A percentile compares a stretch with the other conserved stretches of the same genome.
These are phyloP conservation scores for Piper longum DNA, from an alignment of 164 flowering plant genomes.

Conservation along the genomic window DNA sequence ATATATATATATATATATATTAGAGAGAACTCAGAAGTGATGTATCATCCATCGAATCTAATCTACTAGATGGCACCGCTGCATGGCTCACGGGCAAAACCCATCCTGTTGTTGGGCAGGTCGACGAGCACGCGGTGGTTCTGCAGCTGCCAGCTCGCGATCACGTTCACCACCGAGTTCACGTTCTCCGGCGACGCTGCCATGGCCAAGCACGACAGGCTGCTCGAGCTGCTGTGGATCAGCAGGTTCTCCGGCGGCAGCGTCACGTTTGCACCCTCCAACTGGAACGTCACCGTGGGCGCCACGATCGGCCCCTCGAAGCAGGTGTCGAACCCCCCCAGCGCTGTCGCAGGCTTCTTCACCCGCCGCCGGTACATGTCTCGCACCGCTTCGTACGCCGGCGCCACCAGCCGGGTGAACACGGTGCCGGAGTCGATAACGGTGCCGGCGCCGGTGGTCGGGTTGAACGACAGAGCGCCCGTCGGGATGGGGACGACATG, in stretches of 20 bases:
- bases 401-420: conserved; percentile 33
- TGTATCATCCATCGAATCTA: too few species aligned
- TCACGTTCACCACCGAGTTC: conserved; percentile 81
- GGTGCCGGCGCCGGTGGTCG: conserved; percentile 82
- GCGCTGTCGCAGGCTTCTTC: conserved; percentile 24
- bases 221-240: conserved; percentile 56
- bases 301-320: conserved; percentile 32
- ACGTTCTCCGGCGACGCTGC: conserved; percentile 64
- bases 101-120: conserved; percentile 65
- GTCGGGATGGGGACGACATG: conserved; percentile 47
- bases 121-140: conserved; percentile 72
- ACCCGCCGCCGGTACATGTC: conserved; percentile 44
- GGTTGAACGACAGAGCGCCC: conserved; percentile 48
- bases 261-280: conserved; percentile 55
- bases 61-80: background rate
- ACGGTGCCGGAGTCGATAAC: conserved; percentile 72
- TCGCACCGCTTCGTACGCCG: conserved; percentile 53
- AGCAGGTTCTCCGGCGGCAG: conserved; percentile 48
- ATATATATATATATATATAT: too few species aligned
- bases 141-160: conserved; percentile 89
- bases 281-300: conserved; percentile 51
- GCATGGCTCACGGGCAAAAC: conserved; percentile 67
- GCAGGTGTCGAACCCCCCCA: conserved; percentile 90
- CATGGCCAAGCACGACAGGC: conserved; percentile 61
- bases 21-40: background rate